A percentile compares a stretch with the other conserved stretches of the same genome.
phyloP scores from a whole-genome alignment of 352 stramenopile genomes.

The Globisporangium yorkense region DNA sequence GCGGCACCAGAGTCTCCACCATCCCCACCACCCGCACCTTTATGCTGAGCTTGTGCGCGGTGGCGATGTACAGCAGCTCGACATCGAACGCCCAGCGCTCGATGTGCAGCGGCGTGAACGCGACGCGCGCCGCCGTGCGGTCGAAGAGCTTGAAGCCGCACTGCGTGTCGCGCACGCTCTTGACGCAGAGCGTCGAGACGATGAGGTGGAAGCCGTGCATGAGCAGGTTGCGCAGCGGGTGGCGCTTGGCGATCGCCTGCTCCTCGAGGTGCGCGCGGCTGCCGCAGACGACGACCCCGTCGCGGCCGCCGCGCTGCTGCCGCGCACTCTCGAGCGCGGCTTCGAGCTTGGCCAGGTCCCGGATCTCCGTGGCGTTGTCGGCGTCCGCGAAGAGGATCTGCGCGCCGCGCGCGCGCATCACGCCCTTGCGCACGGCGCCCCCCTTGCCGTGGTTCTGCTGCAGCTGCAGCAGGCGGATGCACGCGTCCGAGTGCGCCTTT shows the following conservation, averaged over 20 bases:
- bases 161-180: constrained; percentile 90
- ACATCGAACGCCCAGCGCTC: constrained; percentile 94
- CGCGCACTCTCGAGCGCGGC: constrained; percentile 35
- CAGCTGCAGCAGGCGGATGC: constrained; percentile 75
- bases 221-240: constrained; percentile 85
- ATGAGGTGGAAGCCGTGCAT: constrained; percentile 93
- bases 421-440: constrained; percentile 84
- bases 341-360: constrained; percentile 83
- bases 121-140: constrained; percentile 59
- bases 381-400: constrained; percentile 89
- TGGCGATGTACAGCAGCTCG: constrained; percentile 89
- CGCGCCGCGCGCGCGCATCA: constrained; percentile 77
- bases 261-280: constrained; percentile 89
- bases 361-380: constrained; percentile 90
- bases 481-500: constrained; percentile 29
- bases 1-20: background rate
- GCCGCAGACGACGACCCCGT: constrained; percentile 81
- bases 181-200: constrained; percentile 82
- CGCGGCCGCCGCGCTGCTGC: constrained; percentile 3
- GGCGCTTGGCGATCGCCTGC: constrained; percentile 75
- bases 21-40: constrained; percentile 29
- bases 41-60: constrained; percentile 41
- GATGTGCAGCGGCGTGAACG: constrained; percentile 92
- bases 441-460: constrained; percentile 91
- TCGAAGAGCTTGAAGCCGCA: constrained; percentile 95